Evolutionary conservation across 208 protist species (phyloP), one percentile per base, ranked within the genome.

Genomic region (Wallacemonas sp.): DNA sequence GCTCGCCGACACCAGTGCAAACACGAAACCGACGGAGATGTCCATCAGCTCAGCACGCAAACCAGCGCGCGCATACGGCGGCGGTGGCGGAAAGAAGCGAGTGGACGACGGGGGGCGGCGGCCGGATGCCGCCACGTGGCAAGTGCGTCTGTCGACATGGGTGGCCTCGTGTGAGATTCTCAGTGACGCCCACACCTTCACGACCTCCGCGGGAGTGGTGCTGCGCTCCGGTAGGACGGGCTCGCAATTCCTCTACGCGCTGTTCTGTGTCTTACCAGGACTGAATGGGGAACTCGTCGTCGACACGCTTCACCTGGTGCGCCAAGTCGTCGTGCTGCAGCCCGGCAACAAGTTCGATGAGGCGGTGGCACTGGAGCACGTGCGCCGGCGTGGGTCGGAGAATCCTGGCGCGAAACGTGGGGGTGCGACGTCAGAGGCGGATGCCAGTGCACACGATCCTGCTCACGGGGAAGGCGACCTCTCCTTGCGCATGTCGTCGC

Each of bases 211-310:
- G 26, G 74, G 77, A 22, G 39, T 82, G 26, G 21, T 88, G 15
- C 66, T 88, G 10, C 68, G 78, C 41, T 71, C 46, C 13, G 81
- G 74, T 9, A 71, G 62, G 27, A 53, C 61, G 30, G 81, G 77
- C 39, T 55, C 63, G 22, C 34, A 30, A 15, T 88, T 88, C 59
- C 54, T 76, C 22, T 36, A 52, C 5, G 41, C 63, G 29, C 58
- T 84, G 22, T 69, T 82, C 44, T 59, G 39, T 8, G 39, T 58
- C 19, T 33, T 81, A 54, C 54, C 71, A 13, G 69, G 63, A n/a
- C 46, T 85, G 48, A 54, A 54, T 34, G 48, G 13, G n/a, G 27
- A 10, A 26, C 42, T 63, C 55, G 33, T 65, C 0, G 46, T 70
- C 26, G 42, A 21, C 36, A 62, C 61, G 26, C 58, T 84, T 10